Base-by-base conservation (phyloP, 179 eudicot genomes). In the Vitellaria paradoxa region DNA sequence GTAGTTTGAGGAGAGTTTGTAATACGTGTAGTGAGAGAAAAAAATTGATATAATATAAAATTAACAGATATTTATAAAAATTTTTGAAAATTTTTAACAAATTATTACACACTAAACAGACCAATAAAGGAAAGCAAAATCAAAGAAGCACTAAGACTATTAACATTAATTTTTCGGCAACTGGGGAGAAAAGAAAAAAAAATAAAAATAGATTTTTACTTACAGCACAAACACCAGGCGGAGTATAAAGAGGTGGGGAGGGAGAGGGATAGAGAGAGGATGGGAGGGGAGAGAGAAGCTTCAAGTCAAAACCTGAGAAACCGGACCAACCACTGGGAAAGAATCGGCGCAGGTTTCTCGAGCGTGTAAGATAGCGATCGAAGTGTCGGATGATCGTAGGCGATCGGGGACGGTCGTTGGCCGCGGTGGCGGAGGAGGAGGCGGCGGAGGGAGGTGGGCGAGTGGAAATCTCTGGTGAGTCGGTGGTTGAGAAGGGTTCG, bases 371-470 rank as follows among this genome's bases (percentile, higher is more conserved):
- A 24, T 49, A 26, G 66, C 76, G 76, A 45, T 74, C 12, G 57
- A 68, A 74, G 21, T 60, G 11, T 61, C 68, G 78, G 78, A 76
- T 76, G 78, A 76, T 76, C 78, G 46, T 30, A 30, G 63, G 37
- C 42, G 63, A 65, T 76, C 72, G 78, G 62, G 26, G 72, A 76
- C 30, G 78, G 71, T 52, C 78, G 78, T 76, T 71, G 47, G 78
- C 52, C 30, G 20, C 72, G 78, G 78, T 71, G 63, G 78, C 72
- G 68, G 37, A 30, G 37, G 37, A 30, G 37, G 37, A 30, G 37
- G 71, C 7, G 53, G 77, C 52, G 76, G 53, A 37, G 70, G 70
- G 68, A 4, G 70, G 47, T 37, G 77, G 77, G n/a, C 45, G 68
- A 63, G 70, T 65, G 6, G 57, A n/a, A 75, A 9, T 49, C 23